Percentiles rank a stretch among this genome's conserved stretches.
These are phyloP conservation scores for Fonsecaea nubica DNA, from an alignment of 2,329 filamentous ascomycete species.

Conservation along the genomic window DNA sequence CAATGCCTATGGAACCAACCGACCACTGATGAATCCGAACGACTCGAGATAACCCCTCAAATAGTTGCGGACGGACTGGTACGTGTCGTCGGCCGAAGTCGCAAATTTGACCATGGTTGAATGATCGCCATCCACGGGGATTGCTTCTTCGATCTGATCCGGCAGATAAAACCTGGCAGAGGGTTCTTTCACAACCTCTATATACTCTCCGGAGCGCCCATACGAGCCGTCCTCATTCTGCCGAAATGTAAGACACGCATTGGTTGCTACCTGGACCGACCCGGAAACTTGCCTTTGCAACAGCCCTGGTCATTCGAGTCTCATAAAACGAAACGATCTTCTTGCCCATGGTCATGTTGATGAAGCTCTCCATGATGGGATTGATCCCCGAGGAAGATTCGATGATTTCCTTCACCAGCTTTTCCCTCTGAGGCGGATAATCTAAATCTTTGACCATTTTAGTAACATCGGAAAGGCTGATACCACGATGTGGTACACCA, in stretches of 20 bases:
- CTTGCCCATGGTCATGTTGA: neutral
- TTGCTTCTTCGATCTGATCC: conserved; percentile 1
- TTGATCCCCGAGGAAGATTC: neutral
- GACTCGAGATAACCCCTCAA: neutral
- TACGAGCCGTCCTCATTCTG: conserved; percentile 1
- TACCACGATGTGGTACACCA: conserved; percentile 1
- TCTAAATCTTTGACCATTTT: conserved; percentile 5
- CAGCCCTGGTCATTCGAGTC: neutral
- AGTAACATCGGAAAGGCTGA: neutral
- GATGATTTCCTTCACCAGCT: neutral
- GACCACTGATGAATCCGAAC: neutral
- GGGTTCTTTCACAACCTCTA: neutral
- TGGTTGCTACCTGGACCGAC: neutral
- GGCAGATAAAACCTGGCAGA: conserved; percentile 3
- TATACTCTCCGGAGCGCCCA: neutral
- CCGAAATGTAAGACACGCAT: neutral
- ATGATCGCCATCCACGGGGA: neutral
- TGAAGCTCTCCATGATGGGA: neutral
- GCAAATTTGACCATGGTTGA: conserved; percentile 2
- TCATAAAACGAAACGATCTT: conserved; percentile 2
- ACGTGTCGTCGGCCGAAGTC: neutral
- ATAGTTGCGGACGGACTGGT: neutral
- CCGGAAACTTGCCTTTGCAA: neutral
- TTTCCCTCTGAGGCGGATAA: neutral
- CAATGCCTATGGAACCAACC: neutral